A percentile compares a stretch with the other conserved stretches of the same genome.
phyloP scores from a whole-genome alignment of 1,139 yeast species.

The Kodamaea sp. region DNA sequence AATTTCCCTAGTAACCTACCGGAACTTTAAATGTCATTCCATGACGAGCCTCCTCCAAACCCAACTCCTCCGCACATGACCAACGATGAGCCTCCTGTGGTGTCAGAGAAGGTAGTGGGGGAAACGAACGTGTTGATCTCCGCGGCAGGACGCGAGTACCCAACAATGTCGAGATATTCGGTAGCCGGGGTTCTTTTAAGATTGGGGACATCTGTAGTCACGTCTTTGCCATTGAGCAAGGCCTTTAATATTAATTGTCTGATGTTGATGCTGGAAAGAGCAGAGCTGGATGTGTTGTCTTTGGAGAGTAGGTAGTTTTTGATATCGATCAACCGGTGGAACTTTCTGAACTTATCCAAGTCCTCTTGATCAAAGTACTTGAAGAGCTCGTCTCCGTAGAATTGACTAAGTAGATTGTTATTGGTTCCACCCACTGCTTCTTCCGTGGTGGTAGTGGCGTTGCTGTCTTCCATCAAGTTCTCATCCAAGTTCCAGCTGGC shows the following conservation, averaged over 20 bases:
- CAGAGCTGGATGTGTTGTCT: conserved; percentile 4
- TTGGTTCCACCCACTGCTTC: neutral
- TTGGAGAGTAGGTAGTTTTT: conserved; percentile 18
- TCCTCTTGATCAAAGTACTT: conserved; percentile 27
- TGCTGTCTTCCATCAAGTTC: conserved; percentile 19
- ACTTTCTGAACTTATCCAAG: conserved; percentile 27
- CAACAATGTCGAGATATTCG: conserved; percentile 4
- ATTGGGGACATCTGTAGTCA: neutral
- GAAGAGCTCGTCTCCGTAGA: conserved; percentile 40
- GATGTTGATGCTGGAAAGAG: conserved; percentile 2
- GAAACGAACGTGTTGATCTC: conserved; percentile 6
- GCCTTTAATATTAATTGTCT: conserved; percentile 8
- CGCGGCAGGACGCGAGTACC: conserved; percentile 1
- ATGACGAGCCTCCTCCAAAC: conserved; percentile 26
- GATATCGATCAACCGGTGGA: conserved; percentile 25
- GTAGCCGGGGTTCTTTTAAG: neutral
- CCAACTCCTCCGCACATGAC: conserved; percentile 33
- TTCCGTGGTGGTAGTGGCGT: conserved; percentile 1
- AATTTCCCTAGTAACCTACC: too few relatives aligned
- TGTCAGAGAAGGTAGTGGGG: conserved; percentile 16
- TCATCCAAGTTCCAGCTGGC: conserved; percentile 52
- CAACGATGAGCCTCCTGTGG: conserved; percentile 22
- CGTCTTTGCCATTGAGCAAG: conserved; percentile 1
- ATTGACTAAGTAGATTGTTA: conserved; percentile 18
- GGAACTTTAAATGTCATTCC: conserved; percentile 24